phyloP scores from a whole-genome alignment of 768 basidiomycete genomes.

The Piloderma croceum region DNA sequence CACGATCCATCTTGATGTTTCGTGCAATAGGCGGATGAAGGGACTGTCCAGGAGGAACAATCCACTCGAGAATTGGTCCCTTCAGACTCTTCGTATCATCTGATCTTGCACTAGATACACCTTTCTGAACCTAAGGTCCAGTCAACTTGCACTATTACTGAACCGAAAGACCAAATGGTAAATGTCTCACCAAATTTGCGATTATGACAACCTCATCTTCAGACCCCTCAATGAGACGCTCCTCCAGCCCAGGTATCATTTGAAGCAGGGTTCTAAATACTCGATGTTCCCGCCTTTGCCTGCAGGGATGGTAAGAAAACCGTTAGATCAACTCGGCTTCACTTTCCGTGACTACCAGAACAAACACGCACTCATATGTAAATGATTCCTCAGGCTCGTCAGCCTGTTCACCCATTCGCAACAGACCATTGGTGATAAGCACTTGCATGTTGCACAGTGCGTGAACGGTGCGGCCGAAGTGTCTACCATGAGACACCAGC shows the following conservation, averaged over 20 bases:
- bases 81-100: neutral
- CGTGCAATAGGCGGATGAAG: neutral
- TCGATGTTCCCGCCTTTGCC: no score
- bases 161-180: neutral
- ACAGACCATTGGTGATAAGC: slow-evolving; percentile 11
- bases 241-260: neutral
- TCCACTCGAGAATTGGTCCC: neutral
- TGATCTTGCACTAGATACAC: neutral
- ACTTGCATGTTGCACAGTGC: slow-evolving; percentile 16
- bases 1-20: neutral
- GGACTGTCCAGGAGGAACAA: neutral
- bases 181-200: neutral
- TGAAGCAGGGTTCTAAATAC: neutral
- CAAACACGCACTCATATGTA: slow-evolving; percentile 7
- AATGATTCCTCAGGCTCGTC: slow-evolving; percentile 13
- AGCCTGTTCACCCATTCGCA: slow-evolving; percentile 7
- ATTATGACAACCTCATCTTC: neutral
- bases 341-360: no score
- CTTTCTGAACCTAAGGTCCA: neutral
- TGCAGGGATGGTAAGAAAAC: no score
- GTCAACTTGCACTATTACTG: neutral
- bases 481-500: slow-evolving; percentile 13
- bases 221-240: neutral
- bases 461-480: slow-evolving; percentile 16
- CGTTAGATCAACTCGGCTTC: no score